Evolutionary conservation across 129 eudicot species (phyloP), one percentile per base, ranked within the genome.

Genomic region (Artemisia tridentata): DNA sequence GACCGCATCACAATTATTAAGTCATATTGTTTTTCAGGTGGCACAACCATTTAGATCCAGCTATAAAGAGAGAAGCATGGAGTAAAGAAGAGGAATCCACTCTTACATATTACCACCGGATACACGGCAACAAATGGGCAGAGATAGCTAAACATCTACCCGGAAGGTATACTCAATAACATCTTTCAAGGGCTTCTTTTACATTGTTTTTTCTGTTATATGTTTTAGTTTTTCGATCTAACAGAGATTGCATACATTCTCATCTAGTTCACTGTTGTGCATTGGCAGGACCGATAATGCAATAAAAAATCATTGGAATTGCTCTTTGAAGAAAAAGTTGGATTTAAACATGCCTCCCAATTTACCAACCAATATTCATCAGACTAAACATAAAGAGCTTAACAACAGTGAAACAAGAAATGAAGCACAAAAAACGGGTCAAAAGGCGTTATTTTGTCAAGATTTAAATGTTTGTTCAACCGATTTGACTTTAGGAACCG

Each of bases 121-220:
- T 68, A 46, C 84, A 79, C 19, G 96, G 96, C 53, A 88, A 88
- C 78, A 83, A 72, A 75, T 88, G 96, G 96, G 80, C 91, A 52
- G 88, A 83, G 75, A 80, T 88, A 49, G 81, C 88, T 20, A 79
- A 80, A 83, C 65, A 70, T 61, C 73, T 88, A 64, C 89, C 78
- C 0, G 96, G 96, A 74, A 86, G 96, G 92, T 88, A 82, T 60
- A 20, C 57, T 51, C 3, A 25, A 15, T 46, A 61, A 43, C 0
- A 34, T 51, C 64, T 54, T 23, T 46, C 45, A 7, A 38, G 45
- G 45, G 45, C 45, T 25, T 25, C 27, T 34, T 5, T 6, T 6
- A 47, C 63, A 57, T 57, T 12, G 15, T 19, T 10, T 4, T 11
- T 63, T n/a, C 17, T 47, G 20, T 67, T 3, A 8, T 7, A 14